Percentiles rank a stretch among this genome's conserved stretches.
Evolutionary conservation across 495 filamentous ascomycete species (phyloP).

Genomic region (Daldinia caldariorum): DNA sequence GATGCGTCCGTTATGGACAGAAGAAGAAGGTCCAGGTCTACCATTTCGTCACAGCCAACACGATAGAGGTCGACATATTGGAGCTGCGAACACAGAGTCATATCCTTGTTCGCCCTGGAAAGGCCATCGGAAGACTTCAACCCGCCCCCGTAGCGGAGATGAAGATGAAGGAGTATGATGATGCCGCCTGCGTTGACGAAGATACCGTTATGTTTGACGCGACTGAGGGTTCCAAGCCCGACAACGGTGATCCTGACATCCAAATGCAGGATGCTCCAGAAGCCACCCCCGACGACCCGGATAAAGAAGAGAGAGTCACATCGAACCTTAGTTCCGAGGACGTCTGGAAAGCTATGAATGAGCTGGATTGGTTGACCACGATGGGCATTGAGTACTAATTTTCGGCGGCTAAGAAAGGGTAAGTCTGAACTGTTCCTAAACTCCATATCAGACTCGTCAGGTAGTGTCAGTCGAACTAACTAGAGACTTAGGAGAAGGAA

Average conservation of each 20-base stretch:
- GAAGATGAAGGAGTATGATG: background rate
- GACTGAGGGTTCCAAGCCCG: background rate
- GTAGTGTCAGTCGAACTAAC: background rate
- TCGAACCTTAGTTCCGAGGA: constrained; percentile 25
- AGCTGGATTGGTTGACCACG: constrained; percentile 31
- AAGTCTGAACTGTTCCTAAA: background rate
- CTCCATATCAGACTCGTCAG: background rate
- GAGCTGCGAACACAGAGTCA: constrained; percentile 32
- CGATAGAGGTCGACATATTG: constrained; percentile 76
- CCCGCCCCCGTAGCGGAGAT: background rate
- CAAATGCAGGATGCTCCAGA: too few relatives aligned
- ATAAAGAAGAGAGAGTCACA: constrained; percentile 5
- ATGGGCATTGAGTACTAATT: constrained; percentile 35
- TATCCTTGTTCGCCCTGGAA: constrained; percentile 12
- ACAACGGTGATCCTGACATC: background rate
- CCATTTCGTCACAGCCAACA: constrained; percentile 69
- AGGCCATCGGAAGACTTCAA: constrained; percentile 14
- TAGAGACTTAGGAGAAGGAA: background rate
- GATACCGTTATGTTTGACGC: constrained; percentile 1
- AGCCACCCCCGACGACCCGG: background rate
- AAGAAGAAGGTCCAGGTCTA: constrained; percentile 73
- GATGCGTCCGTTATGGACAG: constrained; percentile 74
- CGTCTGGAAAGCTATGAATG: constrained; percentile 34
- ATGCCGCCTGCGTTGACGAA: background rate
- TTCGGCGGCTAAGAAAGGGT: background rate